phyloP scores from a whole-genome alignment of 805 yeast species.

The Starmerella floricola region DNA sequence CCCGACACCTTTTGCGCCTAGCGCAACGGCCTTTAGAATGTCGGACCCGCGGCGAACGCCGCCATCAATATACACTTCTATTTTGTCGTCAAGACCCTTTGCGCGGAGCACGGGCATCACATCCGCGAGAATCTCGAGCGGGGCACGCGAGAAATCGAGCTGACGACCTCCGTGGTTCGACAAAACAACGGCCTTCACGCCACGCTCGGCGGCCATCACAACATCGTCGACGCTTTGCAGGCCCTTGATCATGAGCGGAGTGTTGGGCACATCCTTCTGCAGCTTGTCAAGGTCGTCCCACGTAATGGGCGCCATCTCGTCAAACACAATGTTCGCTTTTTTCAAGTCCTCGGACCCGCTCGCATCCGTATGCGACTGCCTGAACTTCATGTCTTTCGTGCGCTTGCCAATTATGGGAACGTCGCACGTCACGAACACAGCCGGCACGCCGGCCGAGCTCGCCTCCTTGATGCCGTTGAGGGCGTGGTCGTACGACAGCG shows the following conservation, averaged over 20 bases:
- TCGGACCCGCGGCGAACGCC: slow-evolving; percentile 70
- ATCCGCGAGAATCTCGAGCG: slow-evolving; percentile 58
- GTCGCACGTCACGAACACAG: slow-evolving; percentile 69
- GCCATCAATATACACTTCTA: slow-evolving; percentile 62
- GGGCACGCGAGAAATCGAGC: slow-evolving; percentile 66
- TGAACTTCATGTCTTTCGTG: slow-evolving; percentile 55
- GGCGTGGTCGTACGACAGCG: slow-evolving; percentile 55
- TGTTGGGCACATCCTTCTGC: slow-evolving; percentile 20
- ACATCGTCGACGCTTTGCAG: slow-evolving; percentile 73
- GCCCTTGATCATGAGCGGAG: slow-evolving; percentile 55
- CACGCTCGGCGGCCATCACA: slow-evolving; percentile 54
- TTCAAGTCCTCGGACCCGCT: slow-evolving; percentile 82
- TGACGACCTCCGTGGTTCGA: slow-evolving; percentile 91
- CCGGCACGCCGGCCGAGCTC: slow-evolving; percentile 56
- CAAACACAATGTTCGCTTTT: slow-evolving; percentile 43
- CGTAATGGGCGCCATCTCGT: slow-evolving; percentile 26
- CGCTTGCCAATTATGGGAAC: slow-evolving; percentile 85
- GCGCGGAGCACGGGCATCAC: slow-evolving; percentile 37
- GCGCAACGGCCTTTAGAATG: slow-evolving; percentile 55
- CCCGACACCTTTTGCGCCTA: slow-evolving; percentile 69
- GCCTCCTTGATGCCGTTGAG: slow-evolving; percentile 52
- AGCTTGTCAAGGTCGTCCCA: slow-evolving; percentile 30
- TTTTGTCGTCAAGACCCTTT: slow-evolving; percentile 31
- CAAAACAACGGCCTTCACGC: slow-evolving; percentile 62
- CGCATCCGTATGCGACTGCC: slow-evolving; percentile 41